Evolutionary conservation across 2,329 filamentous ascomycete species (phyloP).

Genomic region (Fonsecaea nubica): DNA sequence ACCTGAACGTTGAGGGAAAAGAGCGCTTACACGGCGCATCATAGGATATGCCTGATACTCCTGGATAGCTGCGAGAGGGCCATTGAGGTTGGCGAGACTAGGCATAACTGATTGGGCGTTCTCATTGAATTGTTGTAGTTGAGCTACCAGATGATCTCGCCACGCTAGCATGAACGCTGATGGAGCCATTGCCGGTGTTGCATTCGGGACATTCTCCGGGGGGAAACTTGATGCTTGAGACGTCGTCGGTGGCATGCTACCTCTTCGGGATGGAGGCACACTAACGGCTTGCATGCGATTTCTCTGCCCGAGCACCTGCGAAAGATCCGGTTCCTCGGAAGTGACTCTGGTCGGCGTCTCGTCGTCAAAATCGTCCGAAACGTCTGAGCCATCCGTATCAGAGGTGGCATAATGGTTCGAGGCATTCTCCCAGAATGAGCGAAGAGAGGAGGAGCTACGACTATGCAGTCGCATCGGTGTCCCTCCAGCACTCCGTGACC

Average conservation of each 20-base stretch:
- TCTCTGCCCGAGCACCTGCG: conserved; percentile 9
- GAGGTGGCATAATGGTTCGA: conserved; percentile 47
- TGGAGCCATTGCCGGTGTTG: conserved; percentile 46
- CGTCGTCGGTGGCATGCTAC: conserved; percentile 31
- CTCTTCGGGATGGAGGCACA: conserved; percentile 29
- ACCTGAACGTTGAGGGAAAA: conserved; percentile 70
- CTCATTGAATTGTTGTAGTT: conserved; percentile 79
- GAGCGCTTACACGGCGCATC: conserved; percentile 73
- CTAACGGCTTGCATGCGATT: conserved; percentile 16
- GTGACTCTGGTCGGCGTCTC: conserved; percentile 25
- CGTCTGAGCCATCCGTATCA: conserved; percentile 53
- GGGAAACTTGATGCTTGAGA: conserved; percentile 49
- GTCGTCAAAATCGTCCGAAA: conserved; percentile 49
- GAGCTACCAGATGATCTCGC: conserved; percentile 74
- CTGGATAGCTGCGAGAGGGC: conserved; percentile 67
- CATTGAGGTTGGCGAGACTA: conserved; percentile 61
- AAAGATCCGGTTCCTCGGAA: conserved; percentile 20
- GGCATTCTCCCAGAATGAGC: conserved; percentile 69
- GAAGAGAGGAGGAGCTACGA: conserved; percentile 69
- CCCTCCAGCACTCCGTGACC: conserved; percentile 69
- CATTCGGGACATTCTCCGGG: background rate
- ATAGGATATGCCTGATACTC: conserved; percentile 77
- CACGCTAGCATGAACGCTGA: conserved; percentile 71
- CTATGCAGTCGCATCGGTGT: conserved; percentile 64
- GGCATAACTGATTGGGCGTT: conserved; percentile 71